These are phyloP conservation scores for Setaria italica DNA, from an alignment of 202 grass and related monocot genomes.

Conservation along the genomic window DNA sequence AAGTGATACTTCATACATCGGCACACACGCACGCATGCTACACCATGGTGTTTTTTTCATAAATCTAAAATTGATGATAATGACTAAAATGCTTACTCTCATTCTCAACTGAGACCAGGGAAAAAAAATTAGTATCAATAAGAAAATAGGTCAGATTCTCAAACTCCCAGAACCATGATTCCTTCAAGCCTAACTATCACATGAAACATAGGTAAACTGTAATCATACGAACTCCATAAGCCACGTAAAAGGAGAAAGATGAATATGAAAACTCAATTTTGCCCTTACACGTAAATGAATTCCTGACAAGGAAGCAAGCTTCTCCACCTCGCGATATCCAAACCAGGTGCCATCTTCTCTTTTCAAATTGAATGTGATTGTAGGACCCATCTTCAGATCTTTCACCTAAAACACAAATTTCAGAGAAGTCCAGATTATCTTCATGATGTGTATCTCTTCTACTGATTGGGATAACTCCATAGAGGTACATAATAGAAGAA, in stretches of 20 bases:
- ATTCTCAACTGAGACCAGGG: neutral
- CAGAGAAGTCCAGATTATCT: constrained; percentile 8
- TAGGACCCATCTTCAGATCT: constrained; percentile 70
- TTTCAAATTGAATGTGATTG: constrained; percentile 97
- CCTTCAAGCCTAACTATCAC: neutral
- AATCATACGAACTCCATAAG: neutral
- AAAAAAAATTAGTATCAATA: neutral
- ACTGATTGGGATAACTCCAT: neutral
- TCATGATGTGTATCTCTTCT: constrained; percentile 10
- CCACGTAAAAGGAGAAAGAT: neutral
- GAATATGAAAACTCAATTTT: neutral
- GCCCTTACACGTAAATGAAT: constrained; percentile 90
- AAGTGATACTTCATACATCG: neutral
- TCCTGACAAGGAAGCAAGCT: constrained; percentile 83
- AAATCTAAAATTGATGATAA: constrained; percentile 25
- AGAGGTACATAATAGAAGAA: neutral
- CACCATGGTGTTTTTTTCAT: neutral
- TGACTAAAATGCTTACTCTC: neutral
- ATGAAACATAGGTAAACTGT: constrained; percentile 1
- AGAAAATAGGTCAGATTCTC: neutral
- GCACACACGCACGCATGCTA: neutral
- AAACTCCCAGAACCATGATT: neutral
- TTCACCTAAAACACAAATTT: constrained; percentile 49
- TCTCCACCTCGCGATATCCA: constrained; percentile 90
- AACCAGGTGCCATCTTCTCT: constrained; percentile 91